Evolutionary conservation across 345 rosid species (phyloP), one percentile per base, ranked within the genome.

Genomic region (Populus ilicifolia): DNA sequence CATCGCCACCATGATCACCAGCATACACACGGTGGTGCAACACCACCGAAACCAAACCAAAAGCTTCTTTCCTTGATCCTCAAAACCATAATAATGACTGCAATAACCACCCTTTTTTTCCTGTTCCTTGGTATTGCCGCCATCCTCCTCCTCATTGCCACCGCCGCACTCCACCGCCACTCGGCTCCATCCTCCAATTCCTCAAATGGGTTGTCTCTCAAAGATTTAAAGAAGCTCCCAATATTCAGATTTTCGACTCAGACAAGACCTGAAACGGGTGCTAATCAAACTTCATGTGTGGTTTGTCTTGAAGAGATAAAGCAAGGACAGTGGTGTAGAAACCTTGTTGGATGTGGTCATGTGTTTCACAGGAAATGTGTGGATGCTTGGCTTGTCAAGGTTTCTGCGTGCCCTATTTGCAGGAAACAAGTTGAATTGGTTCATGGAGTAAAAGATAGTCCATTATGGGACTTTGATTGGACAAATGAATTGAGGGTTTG

Each of bases 281-380:
- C 38, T n/a, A 87, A 8, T 33, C 70, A 85, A 54, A 76, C 74
- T 23, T 89, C 84, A 46, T 96, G 99, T 67, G 96, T 88, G 33
- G 86, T 94, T 16, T 94, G 99, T 72, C 82, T 96, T 75, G 96
- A 96, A 8, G 92, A 79, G 67, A 83, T 93, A 35, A 86, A 80
- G 79, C 87, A 82, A 72, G 98, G 96, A 11, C 96, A 95, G 81
- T 90, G 96, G 97, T 95, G 99, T 81, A 73, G 99, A 77, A 82
- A 74, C 43, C 86, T 95, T 17, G 77, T 48, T n/a, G 85, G 83
- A 5, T 95, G 99, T 50, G 94, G 96, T 11, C 99, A 95, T 70
- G 75, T 93, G 25, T 93, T 93, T 75, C 99, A 95, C 54, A 83
- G 85, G 73, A 86, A 83, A 78, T 95, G 99, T 81, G 91, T 95